phyloP scores from a whole-genome alignment of 495 filamentous ascomycete species.

The Gamarada debralockiae region DNA sequence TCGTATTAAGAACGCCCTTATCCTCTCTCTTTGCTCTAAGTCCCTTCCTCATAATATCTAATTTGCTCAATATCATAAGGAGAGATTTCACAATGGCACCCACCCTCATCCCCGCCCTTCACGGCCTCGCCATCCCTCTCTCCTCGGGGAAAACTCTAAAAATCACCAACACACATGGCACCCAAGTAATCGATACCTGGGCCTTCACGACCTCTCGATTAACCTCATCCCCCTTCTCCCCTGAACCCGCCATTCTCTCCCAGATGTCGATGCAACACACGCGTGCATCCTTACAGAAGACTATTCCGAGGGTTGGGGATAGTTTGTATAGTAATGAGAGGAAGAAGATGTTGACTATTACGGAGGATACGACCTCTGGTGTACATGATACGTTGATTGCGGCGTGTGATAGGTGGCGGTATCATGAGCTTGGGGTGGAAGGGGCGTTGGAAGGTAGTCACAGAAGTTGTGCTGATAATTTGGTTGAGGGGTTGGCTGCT shows the following conservation, averaged over 20 bases:
- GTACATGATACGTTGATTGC: constrained; percentile 40
- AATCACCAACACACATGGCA: constrained; percentile 47
- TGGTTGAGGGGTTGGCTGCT: constrained; percentile 30
- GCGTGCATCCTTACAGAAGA: constrained; percentile 28
- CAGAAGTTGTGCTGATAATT: constrained; percentile 41
- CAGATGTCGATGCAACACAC: constrained; percentile 41
- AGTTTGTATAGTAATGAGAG: constrained; percentile 30
- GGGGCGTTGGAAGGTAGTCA: constrained; percentile 31
- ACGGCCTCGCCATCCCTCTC: constrained; percentile 38
- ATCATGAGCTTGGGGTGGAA: constrained; percentile 29
- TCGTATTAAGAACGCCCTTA: too few relatives aligned
- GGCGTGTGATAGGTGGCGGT: constrained; percentile 36
- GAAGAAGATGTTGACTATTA: constrained; percentile 32
- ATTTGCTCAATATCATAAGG: too few relatives aligned
- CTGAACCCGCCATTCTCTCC: constrained; percentile 21
- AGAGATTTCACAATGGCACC: too few relatives aligned
- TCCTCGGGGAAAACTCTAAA: constrained; percentile 37
- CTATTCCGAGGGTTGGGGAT: constrained; percentile 31
- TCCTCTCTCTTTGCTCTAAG: too few relatives aligned
- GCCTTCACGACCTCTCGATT: constrained; percentile 32
- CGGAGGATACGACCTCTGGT: constrained; percentile 36
- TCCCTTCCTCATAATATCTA: too few relatives aligned
- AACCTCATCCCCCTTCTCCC: constrained; percentile 9
- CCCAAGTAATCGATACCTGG: constrained; percentile 47
- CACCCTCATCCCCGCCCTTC: constrained; percentile 35